These are phyloP conservation scores for Pistacia atlantica DNA, from an alignment of 345 rosid species.

Conservation along the genomic window DNA sequence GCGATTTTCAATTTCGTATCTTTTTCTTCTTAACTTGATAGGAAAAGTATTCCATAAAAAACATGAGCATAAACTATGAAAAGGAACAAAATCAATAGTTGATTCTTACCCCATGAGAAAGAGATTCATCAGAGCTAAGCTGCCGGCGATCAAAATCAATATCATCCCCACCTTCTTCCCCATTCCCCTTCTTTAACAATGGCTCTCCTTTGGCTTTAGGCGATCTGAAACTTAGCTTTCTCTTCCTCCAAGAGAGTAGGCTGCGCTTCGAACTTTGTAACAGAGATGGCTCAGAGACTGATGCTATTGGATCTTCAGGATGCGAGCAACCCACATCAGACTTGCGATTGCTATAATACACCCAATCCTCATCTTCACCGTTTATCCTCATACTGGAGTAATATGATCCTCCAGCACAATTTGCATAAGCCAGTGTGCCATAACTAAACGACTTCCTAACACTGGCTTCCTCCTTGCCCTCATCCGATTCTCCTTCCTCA, in stretches of 20 bases:
- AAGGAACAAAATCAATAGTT: constrained; percentile 10
- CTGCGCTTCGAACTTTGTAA: constrained; percentile 61
- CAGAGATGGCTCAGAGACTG: constrained; percentile 48
- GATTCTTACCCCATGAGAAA: constrained; percentile 50
- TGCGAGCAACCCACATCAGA: constrained; percentile 60
- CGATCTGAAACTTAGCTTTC: constrained; percentile 88
- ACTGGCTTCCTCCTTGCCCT: constrained; percentile 50
- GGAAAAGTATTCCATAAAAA: not conserved
- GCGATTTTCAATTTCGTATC: not conserved
- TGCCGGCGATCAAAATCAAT: constrained; percentile 94
- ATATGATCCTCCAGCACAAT: constrained; percentile 70
- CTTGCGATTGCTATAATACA: constrained; percentile 78
- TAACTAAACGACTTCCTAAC: constrained; percentile 73
- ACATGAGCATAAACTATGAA: not conserved
- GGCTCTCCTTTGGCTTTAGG: constrained; percentile 90
- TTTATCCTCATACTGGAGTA: constrained; percentile 46
- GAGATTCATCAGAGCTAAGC: constrained; percentile 81
- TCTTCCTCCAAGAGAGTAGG: constrained; percentile 86
- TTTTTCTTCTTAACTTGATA: not conserved
- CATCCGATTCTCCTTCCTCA: constrained; percentile 84
- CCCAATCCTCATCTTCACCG: constrained; percentile 72
- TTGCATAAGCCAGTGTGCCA: constrained; percentile 81
- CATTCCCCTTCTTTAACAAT: constrained; percentile 81
- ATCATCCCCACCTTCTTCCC: constrained; percentile 99
- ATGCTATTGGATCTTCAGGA: constrained; percentile 43